These are phyloP conservation scores for Monosporascus sp. DNA, from an alignment of 2,329 filamentous ascomycete genomes.

Conservation along the genomic window DNA sequence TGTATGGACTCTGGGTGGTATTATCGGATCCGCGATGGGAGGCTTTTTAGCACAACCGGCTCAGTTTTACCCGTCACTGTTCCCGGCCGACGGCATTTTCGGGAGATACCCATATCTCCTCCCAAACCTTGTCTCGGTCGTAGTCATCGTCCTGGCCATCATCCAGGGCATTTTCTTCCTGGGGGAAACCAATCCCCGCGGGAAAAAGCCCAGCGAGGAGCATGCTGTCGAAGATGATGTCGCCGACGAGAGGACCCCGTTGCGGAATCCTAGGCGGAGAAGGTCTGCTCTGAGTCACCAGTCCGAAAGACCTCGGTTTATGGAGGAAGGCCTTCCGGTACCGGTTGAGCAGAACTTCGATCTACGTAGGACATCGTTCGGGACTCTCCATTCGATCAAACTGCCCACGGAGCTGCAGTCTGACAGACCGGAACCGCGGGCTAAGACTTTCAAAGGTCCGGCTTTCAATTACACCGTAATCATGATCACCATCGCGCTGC, in stretches of 20 bases:
- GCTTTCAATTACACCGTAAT: conserved; percentile 35
- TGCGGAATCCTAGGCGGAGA: conserved; percentile 10
- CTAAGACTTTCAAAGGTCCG: conserved; percentile 18
- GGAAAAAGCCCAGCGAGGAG: conserved; percentile 15
- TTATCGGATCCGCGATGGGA: conserved; percentile 32
- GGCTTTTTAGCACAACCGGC: conserved; percentile 32
- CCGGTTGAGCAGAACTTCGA: conserved; percentile 31
- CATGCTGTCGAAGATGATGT: conserved; percentile 22
- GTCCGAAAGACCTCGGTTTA: conserved; percentile 23
- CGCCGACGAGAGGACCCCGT: conserved; percentile 23
- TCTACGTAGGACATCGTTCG: conserved; percentile 33
- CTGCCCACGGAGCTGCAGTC: conserved; percentile 18
- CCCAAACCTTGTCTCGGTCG: conserved; percentile 61
- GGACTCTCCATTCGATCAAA: conserved; percentile 36
- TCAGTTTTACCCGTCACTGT: conserved; percentile 29
- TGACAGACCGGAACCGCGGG: conserved; percentile 2
- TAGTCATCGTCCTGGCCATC: conserved; percentile 56
- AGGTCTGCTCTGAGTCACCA: conserved; percentile 5
- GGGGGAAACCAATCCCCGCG: conserved; percentile 34
- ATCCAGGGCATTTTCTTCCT: conserved; percentile 58
- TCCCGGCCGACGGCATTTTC: conserved; percentile 34
- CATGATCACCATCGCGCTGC: conserved; percentile 35
- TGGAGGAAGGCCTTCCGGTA: conserved; percentile 30
- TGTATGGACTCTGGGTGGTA: conserved; percentile 32
- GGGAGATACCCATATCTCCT: conserved; percentile 67